phyloP scores from a whole-genome alignment of 345 rosid species.

The Geranium rotundifolium region DNA sequence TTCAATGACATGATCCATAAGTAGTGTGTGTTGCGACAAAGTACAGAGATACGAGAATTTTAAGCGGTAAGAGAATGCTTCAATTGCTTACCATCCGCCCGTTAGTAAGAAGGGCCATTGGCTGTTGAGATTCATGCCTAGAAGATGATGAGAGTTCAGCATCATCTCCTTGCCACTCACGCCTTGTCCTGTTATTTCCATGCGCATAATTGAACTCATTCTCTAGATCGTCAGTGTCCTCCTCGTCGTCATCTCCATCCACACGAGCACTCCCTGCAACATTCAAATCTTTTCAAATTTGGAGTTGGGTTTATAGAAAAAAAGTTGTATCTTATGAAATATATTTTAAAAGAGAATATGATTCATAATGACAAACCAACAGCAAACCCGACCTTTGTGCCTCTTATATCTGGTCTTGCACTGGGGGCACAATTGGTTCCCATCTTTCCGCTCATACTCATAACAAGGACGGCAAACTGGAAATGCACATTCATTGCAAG shows the following conservation, averaged over 20 bases:
- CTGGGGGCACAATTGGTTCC: conserved; percentile 94
- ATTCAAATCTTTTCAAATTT: conserved; percentile 5
- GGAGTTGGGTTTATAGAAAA: too few relatives aligned
- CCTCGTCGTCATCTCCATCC: conserved; percentile 97
- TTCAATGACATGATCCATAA: not conserved
- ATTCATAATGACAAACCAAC: not conserved
- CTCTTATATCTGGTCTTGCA: conserved; percentile 97
- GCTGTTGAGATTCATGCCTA: conserved; percentile 81
- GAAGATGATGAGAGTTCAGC: conserved; percentile 73
- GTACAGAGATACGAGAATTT: not conserved
- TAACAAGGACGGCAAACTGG: conserved; percentile 99
- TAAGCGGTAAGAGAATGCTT: not conserved
- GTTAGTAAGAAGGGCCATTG: conserved; percentile 84
- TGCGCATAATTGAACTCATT: conserved; percentile 81
- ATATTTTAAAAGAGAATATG: not conserved
- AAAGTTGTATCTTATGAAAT: too few relatives aligned
- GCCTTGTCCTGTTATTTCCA: conserved; percentile 48
- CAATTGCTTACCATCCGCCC: conserved; percentile 55
- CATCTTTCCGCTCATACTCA: conserved; percentile 96
- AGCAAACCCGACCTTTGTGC: conserved; percentile 54
- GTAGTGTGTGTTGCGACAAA: not conserved
- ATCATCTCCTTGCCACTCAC: conserved; percentile 77
- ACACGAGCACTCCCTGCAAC: conserved; percentile 80
- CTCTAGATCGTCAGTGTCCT: conserved; percentile 88
- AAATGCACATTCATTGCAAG: conserved; percentile 98